Conservation (phyloP, 2,329 filamentous ascomycete genomes). For the Calonectria leucothoes region DNA sequence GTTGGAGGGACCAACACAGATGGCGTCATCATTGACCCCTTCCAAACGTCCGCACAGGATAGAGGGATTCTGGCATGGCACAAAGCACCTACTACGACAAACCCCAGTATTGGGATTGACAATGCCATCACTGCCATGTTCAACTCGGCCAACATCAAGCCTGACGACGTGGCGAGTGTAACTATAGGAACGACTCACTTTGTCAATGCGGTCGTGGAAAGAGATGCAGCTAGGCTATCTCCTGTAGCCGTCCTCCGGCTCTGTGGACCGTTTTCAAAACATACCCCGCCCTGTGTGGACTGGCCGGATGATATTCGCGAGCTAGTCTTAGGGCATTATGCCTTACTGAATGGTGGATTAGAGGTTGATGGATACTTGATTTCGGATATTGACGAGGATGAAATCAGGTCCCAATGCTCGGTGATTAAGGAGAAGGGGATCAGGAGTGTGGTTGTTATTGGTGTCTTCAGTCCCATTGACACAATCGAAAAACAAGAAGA, state of each 20-base stretch:
- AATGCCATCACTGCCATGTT: constrained; percentile 57
- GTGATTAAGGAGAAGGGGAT: constrained; percentile 56
- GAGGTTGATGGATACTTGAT: constrained; percentile 64
- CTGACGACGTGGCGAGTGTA: constrained; percentile 57
- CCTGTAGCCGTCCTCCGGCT: constrained; percentile 66
- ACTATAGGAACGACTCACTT: constrained; percentile 70
- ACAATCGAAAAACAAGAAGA: constrained; percentile 61
- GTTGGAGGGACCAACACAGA: constrained; percentile 67
- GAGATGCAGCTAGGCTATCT: constrained; percentile 59
- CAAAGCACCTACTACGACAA: constrained; percentile 22
- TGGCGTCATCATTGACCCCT: constrained; percentile 61
- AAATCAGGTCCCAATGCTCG: constrained; percentile 53
- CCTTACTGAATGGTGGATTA: constrained; percentile 60
- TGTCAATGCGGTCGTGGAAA: constrained; percentile 68
- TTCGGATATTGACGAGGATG: constrained; percentile 54
- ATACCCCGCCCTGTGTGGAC: constrained; percentile 63
- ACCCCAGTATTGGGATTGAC: constrained; percentile 11
- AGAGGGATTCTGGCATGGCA: constrained; percentile 61
- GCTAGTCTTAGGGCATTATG: constrained; percentile 59
- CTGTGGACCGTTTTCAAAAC: constrained; percentile 64
- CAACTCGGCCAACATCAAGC: constrained; percentile 44
- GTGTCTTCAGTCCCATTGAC: constrained; percentile 66
- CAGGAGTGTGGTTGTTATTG: constrained; percentile 59
- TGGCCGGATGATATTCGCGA: constrained; percentile 62
- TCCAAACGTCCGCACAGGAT: constrained; percentile 45